Percentiles rank a stretch among this genome's conserved stretches.
These are phyloP conservation scores for Ilex aquifolium DNA, from an alignment of 257 asterid species.

Conservation along the genomic window DNA sequence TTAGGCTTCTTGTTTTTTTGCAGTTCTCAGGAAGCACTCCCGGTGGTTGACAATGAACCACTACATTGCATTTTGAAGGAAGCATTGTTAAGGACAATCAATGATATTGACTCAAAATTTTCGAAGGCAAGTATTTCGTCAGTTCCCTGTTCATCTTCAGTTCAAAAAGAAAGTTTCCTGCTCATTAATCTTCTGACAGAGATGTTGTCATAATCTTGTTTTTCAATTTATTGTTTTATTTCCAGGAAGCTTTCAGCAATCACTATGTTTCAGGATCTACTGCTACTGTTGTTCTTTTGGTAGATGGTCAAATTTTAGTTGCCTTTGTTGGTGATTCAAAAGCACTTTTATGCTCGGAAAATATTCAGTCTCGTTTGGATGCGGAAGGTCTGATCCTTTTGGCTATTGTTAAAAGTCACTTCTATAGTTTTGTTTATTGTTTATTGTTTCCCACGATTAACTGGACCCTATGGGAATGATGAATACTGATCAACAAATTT, in stretches of 20 bases:
- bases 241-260: slow-evolving; percentile 58
- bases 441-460: too few relatives aligned
- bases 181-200: slow-evolving; percentile 6
- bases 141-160: not conserved
- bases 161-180: not conserved
- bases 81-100: slow-evolving; percentile 52
- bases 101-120: slow-evolving; percentile 67
- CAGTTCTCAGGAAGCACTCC: slow-evolving; percentile 22
- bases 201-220: slow-evolving; percentile 7
- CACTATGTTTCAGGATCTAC: slow-evolving; percentile 61
- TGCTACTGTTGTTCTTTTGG: slow-evolving; percentile 41
- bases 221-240: slow-evolving; percentile 10
- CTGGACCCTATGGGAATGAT: not conserved
- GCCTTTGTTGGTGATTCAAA: slow-evolving; percentile 72
- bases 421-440: too few relatives aligned
- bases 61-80: slow-evolving; percentile 38
- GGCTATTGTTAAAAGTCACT: not conserved
- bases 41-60: slow-evolving; percentile 18
- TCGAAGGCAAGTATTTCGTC: slow-evolving; percentile 27
- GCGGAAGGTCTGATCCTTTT: slow-evolving; percentile 29
- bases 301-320: slow-evolving; percentile 39
- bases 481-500: not conserved
- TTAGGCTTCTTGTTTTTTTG: slow-evolving; percentile 9
- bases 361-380: slow-evolving; percentile 18
- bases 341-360: slow-evolving; percentile 53